Base-by-base conservation (phyloP, 805 yeast genomes). In the Komagataella ulmi region DNA sequence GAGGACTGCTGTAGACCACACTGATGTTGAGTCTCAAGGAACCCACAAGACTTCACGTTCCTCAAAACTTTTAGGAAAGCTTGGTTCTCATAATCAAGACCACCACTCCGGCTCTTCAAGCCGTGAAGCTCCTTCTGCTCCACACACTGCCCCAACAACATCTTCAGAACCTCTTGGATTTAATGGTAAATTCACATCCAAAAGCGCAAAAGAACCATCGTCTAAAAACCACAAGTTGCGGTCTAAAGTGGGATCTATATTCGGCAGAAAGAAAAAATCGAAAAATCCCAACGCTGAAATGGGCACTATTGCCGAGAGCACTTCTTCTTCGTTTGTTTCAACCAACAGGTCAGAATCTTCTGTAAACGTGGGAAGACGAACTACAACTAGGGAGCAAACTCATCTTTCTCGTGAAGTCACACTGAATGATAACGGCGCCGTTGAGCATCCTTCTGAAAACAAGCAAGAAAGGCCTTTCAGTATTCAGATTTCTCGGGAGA, bases 241-340 rank as follows among this genome's bases (percentile, higher is more conserved):
- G 65, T 83, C 89, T 5, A 80, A 71, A 59, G 83, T 86, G 52
- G 95, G 95, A 7, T 83, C 93, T 0, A 77, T 86, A 55, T 80
- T 86, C 59, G 82, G 85, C 47, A 76, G 80, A 56, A 82, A 78
- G 63, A 80, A 79, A 59, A 71, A 72, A 55, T 69, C 70, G 48
- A 65, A 66, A 21, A 66, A 61, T 48, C 57, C 53, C 6, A 47
- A 36, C 17, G 10, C 51, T 12, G 12, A 14, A 17, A 46, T 53
- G 7, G 58, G 54, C 44, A 56, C 61, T 14, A 65, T 65, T 51
- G 60, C 62, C 12, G 70, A 66, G 48, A 61, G 69, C 19, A 70
- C 66, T 49, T 47, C 60, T 44, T 55, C 63, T 7, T 65, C 70
- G 40, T 49, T 67, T 44, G 54, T 54, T 17, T 57, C 63, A 50